These are phyloP conservation scores for Colletotrichum spinosum DNA, from an alignment of 2,329 filamentous ascomycete species.

Conservation along the genomic window DNA sequence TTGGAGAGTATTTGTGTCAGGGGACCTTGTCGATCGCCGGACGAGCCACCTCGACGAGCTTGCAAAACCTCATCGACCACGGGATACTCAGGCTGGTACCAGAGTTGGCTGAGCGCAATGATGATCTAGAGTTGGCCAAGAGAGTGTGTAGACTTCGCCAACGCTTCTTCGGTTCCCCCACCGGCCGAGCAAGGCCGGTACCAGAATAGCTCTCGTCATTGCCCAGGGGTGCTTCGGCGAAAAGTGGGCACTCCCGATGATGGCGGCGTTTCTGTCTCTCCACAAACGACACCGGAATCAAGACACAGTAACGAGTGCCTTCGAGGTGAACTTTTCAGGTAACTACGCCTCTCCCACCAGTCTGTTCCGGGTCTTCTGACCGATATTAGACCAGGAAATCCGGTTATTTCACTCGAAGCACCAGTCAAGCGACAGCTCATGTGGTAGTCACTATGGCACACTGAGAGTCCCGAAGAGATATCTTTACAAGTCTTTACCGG, in stretches of 20 bases:
- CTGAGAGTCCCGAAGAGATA: not conserved
- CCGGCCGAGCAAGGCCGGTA: not conserved
- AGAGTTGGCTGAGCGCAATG: constrained; percentile 9
- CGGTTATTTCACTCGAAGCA: no score
- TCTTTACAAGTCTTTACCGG: not conserved
- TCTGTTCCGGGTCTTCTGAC: not conserved
- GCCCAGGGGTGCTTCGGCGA: constrained; percentile 14
- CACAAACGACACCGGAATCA: not conserved
- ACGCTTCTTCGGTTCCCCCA: not conserved
- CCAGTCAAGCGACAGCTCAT: no score
- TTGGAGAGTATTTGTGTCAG: constrained; percentile 19
- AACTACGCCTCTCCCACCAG: not conserved
- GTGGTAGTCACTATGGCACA: no score
- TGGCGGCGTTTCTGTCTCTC: constrained; percentile 3
- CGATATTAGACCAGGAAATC: not conserved
- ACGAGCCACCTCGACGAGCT: not conserved
- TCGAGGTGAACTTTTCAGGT: constrained; percentile 19
- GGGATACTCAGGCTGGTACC: constrained; percentile 7
- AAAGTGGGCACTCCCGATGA: constrained; percentile 7
- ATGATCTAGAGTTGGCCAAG: constrained; percentile 12
- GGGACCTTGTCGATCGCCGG: constrained; percentile 2
- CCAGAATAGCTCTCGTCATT: not conserved
- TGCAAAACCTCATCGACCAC: constrained; percentile 4
- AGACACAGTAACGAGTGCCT: not conserved
- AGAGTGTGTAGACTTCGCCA: constrained; percentile 7